phyloP scores from a whole-genome alignment of 208 protist species.

The Trypanosoma boissoni region DNA sequence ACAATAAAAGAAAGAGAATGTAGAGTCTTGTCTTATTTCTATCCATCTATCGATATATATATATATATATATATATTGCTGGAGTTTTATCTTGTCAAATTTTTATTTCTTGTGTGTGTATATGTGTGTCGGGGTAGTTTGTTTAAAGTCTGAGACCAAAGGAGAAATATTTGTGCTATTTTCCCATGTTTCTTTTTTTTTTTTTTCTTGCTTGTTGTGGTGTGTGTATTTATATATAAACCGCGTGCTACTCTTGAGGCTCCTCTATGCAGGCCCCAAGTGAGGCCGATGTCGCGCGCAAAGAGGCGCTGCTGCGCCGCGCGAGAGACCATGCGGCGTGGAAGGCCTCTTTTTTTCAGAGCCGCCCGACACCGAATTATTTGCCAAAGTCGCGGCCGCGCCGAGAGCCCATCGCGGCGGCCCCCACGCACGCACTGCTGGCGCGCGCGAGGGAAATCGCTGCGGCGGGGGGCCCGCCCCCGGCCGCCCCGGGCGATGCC shows the following conservation, averaged over 20 bases:
- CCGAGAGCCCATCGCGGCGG: slow-evolving; percentile 28
- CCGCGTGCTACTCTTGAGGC: background rate
- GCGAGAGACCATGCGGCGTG: slow-evolving; percentile 49
- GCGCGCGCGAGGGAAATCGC: slow-evolving; percentile 32
- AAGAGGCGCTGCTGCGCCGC: slow-evolving; percentile 34
- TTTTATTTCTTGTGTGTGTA: background rate
- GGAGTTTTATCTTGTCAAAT: no score
- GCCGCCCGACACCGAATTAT: slow-evolving; percentile 51
- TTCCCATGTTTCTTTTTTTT: background rate
- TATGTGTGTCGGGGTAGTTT: no score
- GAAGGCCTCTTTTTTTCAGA: slow-evolving; percentile 77
- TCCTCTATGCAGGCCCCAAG: slow-evolving; percentile 26
- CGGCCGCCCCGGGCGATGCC: slow-evolving; percentile 6
- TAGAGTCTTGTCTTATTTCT: background rate
- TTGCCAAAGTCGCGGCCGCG: slow-evolving; percentile 50
- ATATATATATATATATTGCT: background rate
- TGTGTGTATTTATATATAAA: no score
- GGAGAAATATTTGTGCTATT: no score
- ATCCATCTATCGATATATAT: background rate
- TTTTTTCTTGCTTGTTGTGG: no score
- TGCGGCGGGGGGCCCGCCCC: background rate
- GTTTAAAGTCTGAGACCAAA: no score
- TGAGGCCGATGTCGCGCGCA: slow-evolving; percentile 24
- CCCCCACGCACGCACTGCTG: slow-evolving; percentile 27
- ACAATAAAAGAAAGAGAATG: no score